These are phyloP conservation scores for Pyrus pyrifolia DNA, from an alignment of 306 rosid species.

Conservation along the genomic window DNA sequence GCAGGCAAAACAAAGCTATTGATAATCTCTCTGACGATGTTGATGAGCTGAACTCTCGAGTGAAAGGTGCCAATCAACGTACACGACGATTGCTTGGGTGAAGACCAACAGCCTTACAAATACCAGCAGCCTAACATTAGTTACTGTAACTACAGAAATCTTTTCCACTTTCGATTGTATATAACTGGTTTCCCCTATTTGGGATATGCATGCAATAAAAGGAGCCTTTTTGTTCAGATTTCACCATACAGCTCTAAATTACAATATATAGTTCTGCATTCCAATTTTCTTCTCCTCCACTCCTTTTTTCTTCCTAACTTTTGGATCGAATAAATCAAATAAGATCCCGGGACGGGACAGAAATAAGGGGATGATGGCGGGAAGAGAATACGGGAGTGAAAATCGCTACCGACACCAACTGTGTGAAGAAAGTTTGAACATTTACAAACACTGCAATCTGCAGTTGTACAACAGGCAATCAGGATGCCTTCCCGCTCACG, in stretches of 20 bases:
- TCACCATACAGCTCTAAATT: neutral
- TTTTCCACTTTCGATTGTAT: neutral
- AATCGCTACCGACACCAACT: neutral
- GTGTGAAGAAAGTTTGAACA: conserved; percentile 10
- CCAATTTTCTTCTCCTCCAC: neutral
- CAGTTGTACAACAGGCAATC: neutral
- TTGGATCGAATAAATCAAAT: neutral
- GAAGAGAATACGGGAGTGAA: neutral
- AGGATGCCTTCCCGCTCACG: neutral
- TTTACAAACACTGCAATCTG: conserved; percentile 15
- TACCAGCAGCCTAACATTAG: neutral
- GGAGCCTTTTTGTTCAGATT: neutral
- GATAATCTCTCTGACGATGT: conserved; percentile 73
- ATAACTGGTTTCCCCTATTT: neutral
- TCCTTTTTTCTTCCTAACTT: neutral
- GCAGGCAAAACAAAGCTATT: conserved; percentile 91
- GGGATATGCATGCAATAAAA: conserved; percentile 3
- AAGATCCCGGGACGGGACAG: too few species aligned
- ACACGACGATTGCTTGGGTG: conserved; percentile 57
- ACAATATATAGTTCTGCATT: neutral
- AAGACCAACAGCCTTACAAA: neutral
- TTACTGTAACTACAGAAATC: neutral
- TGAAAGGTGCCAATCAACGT: conserved; percentile 83
- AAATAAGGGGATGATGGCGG: neutral
- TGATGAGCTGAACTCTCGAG: conserved; percentile 66